These are phyloP conservation scores for Trichoderma asperelloides DNA, from an alignment of 495 filamentous ascomycete genomes.

Conservation along the genomic window DNA sequence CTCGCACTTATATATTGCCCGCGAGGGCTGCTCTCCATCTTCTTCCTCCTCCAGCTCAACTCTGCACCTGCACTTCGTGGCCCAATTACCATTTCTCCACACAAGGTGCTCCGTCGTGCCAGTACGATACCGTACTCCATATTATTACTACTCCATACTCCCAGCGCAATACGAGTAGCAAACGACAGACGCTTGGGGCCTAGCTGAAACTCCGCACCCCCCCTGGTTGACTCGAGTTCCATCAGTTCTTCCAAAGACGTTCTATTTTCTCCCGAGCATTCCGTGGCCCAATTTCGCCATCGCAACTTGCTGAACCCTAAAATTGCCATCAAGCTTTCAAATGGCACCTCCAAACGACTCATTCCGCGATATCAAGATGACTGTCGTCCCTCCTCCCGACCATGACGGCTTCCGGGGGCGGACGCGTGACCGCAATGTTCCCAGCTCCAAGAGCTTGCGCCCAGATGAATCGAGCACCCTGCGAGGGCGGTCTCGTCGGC, in stretches of 20 bases:
- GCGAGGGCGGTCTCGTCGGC: conserved; percentile 7
- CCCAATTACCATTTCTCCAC: not conserved
- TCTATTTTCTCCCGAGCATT: not conserved
- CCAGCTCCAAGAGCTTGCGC: not conserved
- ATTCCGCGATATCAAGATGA: not conserved
- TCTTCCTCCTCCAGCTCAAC: not conserved
- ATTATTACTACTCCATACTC: not conserved
- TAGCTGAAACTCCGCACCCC: not conserved
- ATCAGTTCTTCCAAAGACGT: not conserved
- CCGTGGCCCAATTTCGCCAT: not conserved
- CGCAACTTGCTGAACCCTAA: not conserved
- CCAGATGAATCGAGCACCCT: conserved; percentile 8
- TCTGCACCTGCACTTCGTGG: not conserved
- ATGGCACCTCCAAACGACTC: not conserved
- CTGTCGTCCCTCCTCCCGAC: not conserved
- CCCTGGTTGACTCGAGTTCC: not conserved
- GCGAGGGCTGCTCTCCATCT: not conserved
- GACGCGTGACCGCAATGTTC: conserved; percentile 6
- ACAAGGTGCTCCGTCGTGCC: too few relatives aligned
- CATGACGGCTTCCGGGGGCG: not conserved
- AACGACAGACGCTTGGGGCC: not conserved
- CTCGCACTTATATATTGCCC: conserved; percentile 5
- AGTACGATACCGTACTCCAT: not conserved
- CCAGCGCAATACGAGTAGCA: not conserved
- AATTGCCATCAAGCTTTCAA: not conserved